Percentiles rank a stretch among this genome's conserved stretches.
phyloP scores from a whole-genome alignment of 176 grass and related monocot genomes.

The Rhynchospora breviuscula region DNA sequence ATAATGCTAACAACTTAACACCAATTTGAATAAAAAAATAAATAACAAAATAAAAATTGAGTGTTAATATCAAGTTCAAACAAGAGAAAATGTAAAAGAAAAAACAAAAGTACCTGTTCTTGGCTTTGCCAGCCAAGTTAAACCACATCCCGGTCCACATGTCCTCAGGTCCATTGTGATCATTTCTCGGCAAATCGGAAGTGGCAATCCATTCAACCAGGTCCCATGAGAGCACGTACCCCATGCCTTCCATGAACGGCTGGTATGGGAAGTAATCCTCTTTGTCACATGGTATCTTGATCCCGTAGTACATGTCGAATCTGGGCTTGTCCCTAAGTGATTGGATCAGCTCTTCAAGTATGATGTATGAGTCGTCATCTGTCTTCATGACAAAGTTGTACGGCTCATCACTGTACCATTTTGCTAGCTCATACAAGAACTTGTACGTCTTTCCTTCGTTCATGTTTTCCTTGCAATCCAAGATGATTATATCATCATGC shows the following conservation, averaged over 20 bases:
- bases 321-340: constrained; percentile 35
- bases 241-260: constrained; percentile 82
- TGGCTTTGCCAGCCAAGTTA: constrained; percentile 55
- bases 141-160: constrained; percentile 73
- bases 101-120: constrained; percentile 41
- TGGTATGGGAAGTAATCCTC: constrained; percentile 67
- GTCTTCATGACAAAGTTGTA: constrained; percentile 89
- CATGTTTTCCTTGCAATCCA: constrained; percentile 73
- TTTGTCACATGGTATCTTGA: constrained; percentile 62
- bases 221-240: constrained; percentile 81
- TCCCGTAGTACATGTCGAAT: constrained; percentile 55
- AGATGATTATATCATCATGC: constrained; percentile 52
- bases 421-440: constrained; percentile 45
- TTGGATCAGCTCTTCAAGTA: constrained; percentile 32
- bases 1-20: background rate
- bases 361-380: constrained; percentile 72
- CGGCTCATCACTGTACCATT: background rate
- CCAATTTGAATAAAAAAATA: background rate
- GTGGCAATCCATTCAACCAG: constrained; percentile 53
- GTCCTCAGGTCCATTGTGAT: constrained; percentile 52
- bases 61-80: background rate
- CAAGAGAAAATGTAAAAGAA: background rate
- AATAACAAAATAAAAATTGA: background rate
- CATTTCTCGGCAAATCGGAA: constrained; percentile 33
- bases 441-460: constrained; percentile 74